Percentiles rank a stretch among this genome's conserved stretches.
These are phyloP conservation scores for Nothopassalora personata DNA, from an alignment of 2,329 filamentous ascomycete genomes.

Conservation along the genomic window DNA sequence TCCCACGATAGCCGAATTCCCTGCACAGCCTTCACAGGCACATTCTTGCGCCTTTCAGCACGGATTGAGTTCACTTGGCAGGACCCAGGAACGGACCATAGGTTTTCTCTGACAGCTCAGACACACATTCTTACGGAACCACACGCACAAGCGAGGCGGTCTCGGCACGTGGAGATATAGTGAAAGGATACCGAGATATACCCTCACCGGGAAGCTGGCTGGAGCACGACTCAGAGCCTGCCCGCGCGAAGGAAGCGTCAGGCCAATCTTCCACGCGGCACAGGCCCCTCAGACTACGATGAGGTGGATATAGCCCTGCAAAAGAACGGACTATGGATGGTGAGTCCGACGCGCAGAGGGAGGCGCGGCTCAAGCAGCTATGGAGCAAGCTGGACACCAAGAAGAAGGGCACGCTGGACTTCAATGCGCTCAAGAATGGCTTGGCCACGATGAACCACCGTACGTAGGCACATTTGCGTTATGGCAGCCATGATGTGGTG, in stretches of 20 bases:
- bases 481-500: not conserved
- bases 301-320: conserved; percentile 15
- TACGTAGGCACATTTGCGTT: conserved; percentile 44
- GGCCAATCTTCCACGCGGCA: not conserved
- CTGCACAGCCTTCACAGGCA: not conserved
- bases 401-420: conserved; percentile 72
- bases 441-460: conserved; percentile 87
- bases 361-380: conserved; percentile 74
- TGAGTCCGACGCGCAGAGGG: conserved; percentile 72
- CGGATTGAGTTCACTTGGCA: conserved; percentile 2
- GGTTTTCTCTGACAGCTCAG: not conserved
- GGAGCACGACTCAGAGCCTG: not conserved
- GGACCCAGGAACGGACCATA: not conserved
- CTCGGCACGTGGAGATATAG: not conserved
- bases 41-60: not conserved
- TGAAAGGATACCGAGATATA: not conserved
- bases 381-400: conserved; percentile 78
- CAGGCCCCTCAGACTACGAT: not conserved
- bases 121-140: not conserved
- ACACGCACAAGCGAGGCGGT: not conserved
- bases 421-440: conserved; percentile 77
- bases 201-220: not conserved
- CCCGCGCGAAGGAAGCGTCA: not conserved
- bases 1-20: not conserved
- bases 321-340: conserved; percentile 52